Evolutionary conservation across 768 basidiomycete genomes (phyloP), one percentile per base, ranked within the genome.

Genomic region (Lyophyllum shimeji): DNA sequence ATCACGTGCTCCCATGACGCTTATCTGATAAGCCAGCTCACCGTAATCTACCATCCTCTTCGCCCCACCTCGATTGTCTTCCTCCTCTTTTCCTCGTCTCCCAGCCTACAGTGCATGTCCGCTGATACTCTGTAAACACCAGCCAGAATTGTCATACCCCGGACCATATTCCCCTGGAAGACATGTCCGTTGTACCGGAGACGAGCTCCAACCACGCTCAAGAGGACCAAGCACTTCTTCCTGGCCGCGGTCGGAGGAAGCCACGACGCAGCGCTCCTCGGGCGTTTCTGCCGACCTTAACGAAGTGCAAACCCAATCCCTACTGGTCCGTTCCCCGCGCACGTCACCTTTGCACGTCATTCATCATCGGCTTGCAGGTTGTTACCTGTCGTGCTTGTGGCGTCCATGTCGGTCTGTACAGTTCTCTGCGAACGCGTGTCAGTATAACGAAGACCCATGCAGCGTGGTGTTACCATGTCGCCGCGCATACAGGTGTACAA

Each of bases 391-490:
- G 84, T 84, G 5, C 69, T 92, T 37, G 69, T 78, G 11, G 79
- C 83, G 50, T 84, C 86, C 24, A 77, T 91, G 65, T 83, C 86
- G 64, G 90, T 90, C 63, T 58, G 81, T 74, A 4, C 27, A 27
- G 25, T 33, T 15, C 31, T 47, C 20, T 49, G 42, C 37, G 50
- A 3, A 17, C 46, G 24, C 11, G 13, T 13, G 34, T 53, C 23
- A 54, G 21, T 29, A 49, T 56, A 50, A 59, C 58, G 60, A 21
- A 59, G 24, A 34, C 27, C 42, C 7, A 18, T 49, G 7, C 59
- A 92, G 90, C 86, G 90, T 23, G 89, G 90, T 31, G 84, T 92
- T 72, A 91, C 89, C 1, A 76, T 89, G 68, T 85, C 89, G 34
- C 85, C 89, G 11, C 82, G 89, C 53, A 86, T 93, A 45, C 85